Base-by-base conservation (phyloP, 306 rosid genomes). In the Gastrolobium villosum region DNA sequence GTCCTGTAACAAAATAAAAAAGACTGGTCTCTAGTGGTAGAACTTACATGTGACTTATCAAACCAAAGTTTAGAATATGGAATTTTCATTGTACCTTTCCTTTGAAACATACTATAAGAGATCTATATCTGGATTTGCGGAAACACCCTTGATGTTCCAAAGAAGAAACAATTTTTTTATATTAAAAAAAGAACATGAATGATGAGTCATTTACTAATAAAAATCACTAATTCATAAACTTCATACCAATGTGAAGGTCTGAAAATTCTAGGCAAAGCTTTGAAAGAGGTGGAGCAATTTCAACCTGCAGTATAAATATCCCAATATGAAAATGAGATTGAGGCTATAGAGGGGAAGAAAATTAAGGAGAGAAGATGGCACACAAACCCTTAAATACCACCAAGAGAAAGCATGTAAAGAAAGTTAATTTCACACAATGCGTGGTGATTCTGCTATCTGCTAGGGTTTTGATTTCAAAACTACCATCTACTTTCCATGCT, bases 211-310 rank as follows among this genome's bases (percentile, higher is more conserved):
- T 28, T 73, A 52, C 46, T 7, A 66, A 72, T 14, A 48, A 67
- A 70, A 45, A 56, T 40, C 74, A 49, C 20, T 30, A 73, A 52
- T 48, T 77, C 61, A 59, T 6, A 63, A 69, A 79, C 50, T 41
- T 82, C 91, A 79, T 82, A 95, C 99, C 93, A 78, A 92, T 89
- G 82, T 74, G 81, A 36, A 95, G 79, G 66, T 92, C 99, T 35
- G 99, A 96, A 80, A 88, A 95, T 83, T 91, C 96, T 56, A 95
- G 97, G 82, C 91, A 86, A 32, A 91, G 92, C 80, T 91, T 88
- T 52, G 91, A 87, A 7, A 95, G 78, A 72, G 94, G 90, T 74
- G 81, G 94, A 70, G 99, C 98, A 69, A 84, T 82, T 86, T 87
- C 97, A 57, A 91, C 89, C 99, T 91, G 96, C 77, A 86, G 81